Percentiles rank a stretch among this genome's conserved stretches.
Evolutionary conservation across 352 stramenopile genomes (phyloP).

Genomic region (Phytophthora macrochlamydospora): DNA sequence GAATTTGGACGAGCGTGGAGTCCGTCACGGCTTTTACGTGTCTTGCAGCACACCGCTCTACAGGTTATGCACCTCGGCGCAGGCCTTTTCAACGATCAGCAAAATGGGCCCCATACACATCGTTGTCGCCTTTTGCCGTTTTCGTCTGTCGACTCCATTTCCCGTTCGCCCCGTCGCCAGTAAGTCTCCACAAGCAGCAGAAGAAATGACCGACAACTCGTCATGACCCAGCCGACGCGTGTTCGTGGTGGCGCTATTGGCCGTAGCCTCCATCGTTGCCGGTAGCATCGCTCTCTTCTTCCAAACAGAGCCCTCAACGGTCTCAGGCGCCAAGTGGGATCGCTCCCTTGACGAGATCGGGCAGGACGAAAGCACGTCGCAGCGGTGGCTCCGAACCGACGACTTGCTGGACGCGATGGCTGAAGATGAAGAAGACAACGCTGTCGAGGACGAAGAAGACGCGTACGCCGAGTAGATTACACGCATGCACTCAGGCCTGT

Average conservation of each 20-base stretch:
- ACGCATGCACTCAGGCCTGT: background rate
- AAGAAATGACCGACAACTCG: background rate
- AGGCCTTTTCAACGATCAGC: conserved; percentile 1
- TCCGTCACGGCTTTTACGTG: too few relatives aligned
- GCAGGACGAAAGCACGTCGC: background rate
- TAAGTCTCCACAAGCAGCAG: background rate
- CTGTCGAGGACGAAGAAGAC: background rate
- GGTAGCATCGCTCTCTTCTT: background rate
- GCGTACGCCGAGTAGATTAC: background rate
- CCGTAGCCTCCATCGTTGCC: background rate
- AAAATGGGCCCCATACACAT: background rate
- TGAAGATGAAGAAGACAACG: background rate
- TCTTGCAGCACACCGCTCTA: too few relatives aligned
- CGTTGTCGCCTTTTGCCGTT: background rate
- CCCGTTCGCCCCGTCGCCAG: background rate
- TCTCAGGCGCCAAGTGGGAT: background rate
- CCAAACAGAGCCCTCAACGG: background rate
- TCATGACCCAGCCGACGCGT: background rate
- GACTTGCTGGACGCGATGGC: background rate
- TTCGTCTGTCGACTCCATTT: background rate
- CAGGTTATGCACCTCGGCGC: background rate
- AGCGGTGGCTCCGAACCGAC: background rate
- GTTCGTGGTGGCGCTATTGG: background rate
- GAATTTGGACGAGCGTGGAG: background rate
- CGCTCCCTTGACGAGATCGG: background rate